Evolutionary conservation across 176 grass and related monocot genomes (phyloP), one percentile per base, ranked within the genome.

Genomic region (Saccharum spontaneum): DNA sequence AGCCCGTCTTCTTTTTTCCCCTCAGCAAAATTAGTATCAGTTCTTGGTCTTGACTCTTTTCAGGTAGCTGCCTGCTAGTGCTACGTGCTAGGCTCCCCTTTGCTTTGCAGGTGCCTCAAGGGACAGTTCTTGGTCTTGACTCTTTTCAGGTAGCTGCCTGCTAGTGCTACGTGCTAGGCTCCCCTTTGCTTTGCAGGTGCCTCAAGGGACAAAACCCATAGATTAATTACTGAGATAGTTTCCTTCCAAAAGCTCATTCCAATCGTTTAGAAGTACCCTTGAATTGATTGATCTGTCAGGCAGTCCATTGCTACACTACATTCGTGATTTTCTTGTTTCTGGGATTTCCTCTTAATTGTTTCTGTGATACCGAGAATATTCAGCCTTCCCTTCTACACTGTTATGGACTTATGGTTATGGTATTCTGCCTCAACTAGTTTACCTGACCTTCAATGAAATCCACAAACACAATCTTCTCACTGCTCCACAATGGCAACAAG

Each of bases 71-170:
- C 23, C 26, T 59, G 36, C 16, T 73, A 46, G 22, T 62, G 23
- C n/a, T 76, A 26, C n/a, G n/a, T 24, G 22, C 10, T 61, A 61
- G 59, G 10, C 17, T 37, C 12, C 54, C 63, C 5, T 54, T 41
- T 46, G 40, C 12, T 46, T 36, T 41, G 31, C n/a, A 10, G 4
- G 41, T 86, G 33, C 15, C 20, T 45, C 54, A 4, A 5, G 36
- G 38, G 69, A 70, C 24, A 11, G n/a, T n/a, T n/a, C n/a, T n/a
- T n/a, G n/a, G n/a, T 67, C 31, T 50, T 88, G 67, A 44, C 9
- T 44, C n/a, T 63, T 48, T 37, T 50, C 28, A 45, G 48, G 20
- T 44, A 67, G 16, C 55, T 63, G 16, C 23, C 26, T 59, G 36
- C 16, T 73, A 46, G 22, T 62, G 23, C n/a, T 76, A 26, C n/a